phyloP scores from a whole-genome alignment of 176 grass and related monocot genomes.

The Oropetium thomaeum region DNA sequence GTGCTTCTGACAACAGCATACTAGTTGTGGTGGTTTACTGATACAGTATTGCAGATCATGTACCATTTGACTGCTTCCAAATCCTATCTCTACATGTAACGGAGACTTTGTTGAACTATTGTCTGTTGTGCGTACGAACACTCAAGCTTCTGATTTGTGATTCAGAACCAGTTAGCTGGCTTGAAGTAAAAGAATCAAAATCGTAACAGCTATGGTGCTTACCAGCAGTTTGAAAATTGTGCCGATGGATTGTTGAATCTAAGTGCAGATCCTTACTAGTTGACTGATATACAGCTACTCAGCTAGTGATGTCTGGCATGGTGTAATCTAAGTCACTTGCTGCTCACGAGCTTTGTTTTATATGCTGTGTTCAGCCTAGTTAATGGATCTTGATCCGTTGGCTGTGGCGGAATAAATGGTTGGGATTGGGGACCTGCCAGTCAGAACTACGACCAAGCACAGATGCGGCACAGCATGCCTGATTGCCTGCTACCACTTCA shows the following conservation, averaged over 20 bases:
- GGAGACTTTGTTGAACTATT: background rate
- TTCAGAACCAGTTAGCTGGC: background rate
- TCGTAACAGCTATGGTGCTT: background rate
- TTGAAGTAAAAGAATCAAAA: background rate
- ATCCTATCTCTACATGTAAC: background rate
- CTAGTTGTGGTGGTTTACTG: background rate
- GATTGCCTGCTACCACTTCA: too few relatives aligned
- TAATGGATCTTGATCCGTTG: constrained; percentile 37
- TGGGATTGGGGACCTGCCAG: background rate
- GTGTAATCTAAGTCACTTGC: background rate
- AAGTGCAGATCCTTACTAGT: background rate
- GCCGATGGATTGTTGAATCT: background rate
- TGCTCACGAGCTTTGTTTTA: background rate
- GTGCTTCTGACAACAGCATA: background rate
- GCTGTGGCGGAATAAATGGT: constrained; percentile 19
- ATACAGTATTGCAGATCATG: background rate
- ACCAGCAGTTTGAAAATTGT: background rate
- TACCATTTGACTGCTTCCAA: background rate
- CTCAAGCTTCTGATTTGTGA: background rate
- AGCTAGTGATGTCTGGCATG: background rate
- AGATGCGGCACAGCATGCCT: background rate
- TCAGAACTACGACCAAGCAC: background rate
- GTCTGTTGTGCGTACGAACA: background rate
- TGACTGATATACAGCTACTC: background rate
- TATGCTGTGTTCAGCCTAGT: background rate